Base-by-base conservation (phyloP, 2,329 filamentous ascomycete genomes). In the Scorias spongiosa region DNA sequence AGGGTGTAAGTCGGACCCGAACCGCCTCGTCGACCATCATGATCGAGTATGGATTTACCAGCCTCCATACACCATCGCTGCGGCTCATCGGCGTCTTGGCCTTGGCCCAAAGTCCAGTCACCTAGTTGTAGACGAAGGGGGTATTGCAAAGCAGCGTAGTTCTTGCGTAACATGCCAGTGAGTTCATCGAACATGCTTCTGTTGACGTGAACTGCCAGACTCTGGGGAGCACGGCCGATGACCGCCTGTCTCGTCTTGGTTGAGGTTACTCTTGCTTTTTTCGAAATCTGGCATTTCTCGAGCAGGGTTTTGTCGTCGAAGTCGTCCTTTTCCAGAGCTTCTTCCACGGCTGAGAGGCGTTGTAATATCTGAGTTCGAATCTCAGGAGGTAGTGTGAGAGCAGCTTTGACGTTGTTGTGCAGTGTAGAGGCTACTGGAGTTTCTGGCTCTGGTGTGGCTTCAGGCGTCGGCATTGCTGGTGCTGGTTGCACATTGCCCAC, bases 231-330 rank as follows among this genome's bases (percentile, higher is more conserved):
- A 28, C 88, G 74, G 2, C 84, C 87, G 51, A 98, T 75, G 10
- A 89, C 84, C 9, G 84, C 81, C 59, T 96, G 91, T 46, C 88
- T 82, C 8, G 87, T 87, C 63, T 98, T 98, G 5, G 83, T 93
- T 12, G 81, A 79, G 15, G 74, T 76, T 7, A 87, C 76, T 55
- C 81, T 78, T 52, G 78, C 77, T 53, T 81, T 78, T 9, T 78
- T 67, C 0, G 60, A 53, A 14, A 71, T 65, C 14, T 65, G 60
- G 44, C 68, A 68, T 11, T 61, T 64, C 47, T 69, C 67, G 34
- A 63, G 62, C 17, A 71, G 46, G 1, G 65, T 68, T 41, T 57
- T 59, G 49, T 66, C 85, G 17, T 82, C 78, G 51, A 91, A 93
- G 49, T 89, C 77, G 41, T 91, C 82, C 9, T 85, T 76, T 44